Evolutionary conservation across 331 rosid species (phyloP).

Genomic region (Malus hybrid): DNA sequence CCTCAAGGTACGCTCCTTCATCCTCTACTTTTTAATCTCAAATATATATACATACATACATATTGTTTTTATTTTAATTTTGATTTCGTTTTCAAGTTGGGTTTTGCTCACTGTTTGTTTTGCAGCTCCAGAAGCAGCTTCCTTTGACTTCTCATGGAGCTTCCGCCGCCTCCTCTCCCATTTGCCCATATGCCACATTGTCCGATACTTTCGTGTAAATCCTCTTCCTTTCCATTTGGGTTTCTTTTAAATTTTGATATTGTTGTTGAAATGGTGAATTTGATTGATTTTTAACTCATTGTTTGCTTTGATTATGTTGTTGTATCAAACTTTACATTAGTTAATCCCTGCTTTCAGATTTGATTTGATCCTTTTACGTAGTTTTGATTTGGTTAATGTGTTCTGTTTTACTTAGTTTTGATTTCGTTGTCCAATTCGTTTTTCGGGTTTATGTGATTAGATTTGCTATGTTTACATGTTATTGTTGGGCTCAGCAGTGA

Average conservation of each 20-base stretch:
- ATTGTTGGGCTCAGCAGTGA: constrained; percentile 20
- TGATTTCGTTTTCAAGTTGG: not conserved
- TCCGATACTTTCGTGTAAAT: constrained; percentile 40
- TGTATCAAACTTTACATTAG: not conserved
- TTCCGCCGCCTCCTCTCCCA: constrained; percentile 33
- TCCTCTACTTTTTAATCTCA: not conserved
- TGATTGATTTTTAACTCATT: not conserved
- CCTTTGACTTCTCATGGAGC: constrained; percentile 27
- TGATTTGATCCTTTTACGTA: not conserved
- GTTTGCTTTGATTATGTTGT: not conserved
- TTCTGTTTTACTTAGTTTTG: not conserved
- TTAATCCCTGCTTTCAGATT: not conserved
- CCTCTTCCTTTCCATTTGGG: not conserved
- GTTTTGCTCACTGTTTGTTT: not conserved
- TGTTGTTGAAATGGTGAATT: not conserved
- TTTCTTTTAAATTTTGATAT: not conserved
- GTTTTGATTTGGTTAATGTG: not conserved
- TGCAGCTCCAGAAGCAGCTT: constrained; percentile 44
- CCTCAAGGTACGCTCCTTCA: constrained; percentile 33
- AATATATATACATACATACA: not conserved
- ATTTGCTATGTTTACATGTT: not conserved
- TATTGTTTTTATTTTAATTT: not conserved
- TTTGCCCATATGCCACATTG: constrained; percentile 27
- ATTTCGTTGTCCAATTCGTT: not conserved
- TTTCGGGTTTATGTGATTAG: not conserved